Conservation (phyloP, 1,284 basidiomycete genomes). For the Cryptococcus sp. region DNA sequence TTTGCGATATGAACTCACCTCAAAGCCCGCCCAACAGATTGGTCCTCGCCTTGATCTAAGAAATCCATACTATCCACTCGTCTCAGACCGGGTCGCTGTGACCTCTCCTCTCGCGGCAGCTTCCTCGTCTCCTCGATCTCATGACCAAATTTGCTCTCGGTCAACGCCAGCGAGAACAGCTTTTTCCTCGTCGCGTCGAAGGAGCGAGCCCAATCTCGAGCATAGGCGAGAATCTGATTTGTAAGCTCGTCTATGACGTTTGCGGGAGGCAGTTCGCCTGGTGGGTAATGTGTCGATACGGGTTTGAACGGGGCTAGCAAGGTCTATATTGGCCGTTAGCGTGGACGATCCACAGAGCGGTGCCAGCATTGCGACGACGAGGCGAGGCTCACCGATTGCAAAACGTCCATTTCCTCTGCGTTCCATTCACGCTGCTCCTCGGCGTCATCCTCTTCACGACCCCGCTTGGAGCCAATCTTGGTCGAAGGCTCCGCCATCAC, state of each 20-base stretch:
- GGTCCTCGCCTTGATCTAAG: conserved; percentile 35
- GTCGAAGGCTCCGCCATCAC: no score
- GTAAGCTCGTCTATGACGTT: conserved; percentile 48
- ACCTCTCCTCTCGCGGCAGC: conserved; percentile 29
- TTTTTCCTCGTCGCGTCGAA: conserved; percentile 45
- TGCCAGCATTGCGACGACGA: no score
- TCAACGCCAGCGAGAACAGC: conserved; percentile 43
- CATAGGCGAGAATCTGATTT: conserved; percentile 39
- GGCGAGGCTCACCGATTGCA: conserved; percentile 35
- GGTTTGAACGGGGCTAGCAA: conserved; percentile 42
- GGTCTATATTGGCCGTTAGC: conserved; percentile 6
- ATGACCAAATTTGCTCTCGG: conserved; percentile 37
- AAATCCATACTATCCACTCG: conserved; percentile 47
- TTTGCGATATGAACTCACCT: conserved; percentile 21
- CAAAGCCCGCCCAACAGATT: conserved; percentile 27
- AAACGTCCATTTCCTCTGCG: conserved; percentile 37
- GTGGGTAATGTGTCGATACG: conserved; percentile 41
- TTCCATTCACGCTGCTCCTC: conserved; percentile 37
- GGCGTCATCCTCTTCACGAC: conserved; percentile 20
- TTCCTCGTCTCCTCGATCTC: conserved; percentile 27
- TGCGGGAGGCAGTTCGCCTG: conserved; percentile 46
- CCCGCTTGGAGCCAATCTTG: conserved; percentile 22
- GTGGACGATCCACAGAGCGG: no score
- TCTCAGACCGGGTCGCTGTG: conserved; percentile 36
- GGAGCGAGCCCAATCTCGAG: conserved; percentile 38